phyloP scores from a whole-genome alignment of 495 filamentous ascomycete genomes.

The Clavariopsis aquatica region DNA sequence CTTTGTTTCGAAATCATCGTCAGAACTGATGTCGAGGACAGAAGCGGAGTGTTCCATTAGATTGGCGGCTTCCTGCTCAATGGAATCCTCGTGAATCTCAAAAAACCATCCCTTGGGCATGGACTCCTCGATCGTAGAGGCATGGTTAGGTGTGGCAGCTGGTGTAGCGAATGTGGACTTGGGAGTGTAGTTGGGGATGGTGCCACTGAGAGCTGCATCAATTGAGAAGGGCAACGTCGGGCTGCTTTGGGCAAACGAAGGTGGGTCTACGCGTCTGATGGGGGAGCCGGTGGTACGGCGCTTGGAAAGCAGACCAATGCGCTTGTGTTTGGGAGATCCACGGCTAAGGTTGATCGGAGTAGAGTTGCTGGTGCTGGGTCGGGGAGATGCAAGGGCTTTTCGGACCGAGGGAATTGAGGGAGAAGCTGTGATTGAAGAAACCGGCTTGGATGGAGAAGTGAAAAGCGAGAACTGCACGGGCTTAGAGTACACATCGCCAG shows the following conservation, averaged over 20 bases:
- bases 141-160: conserved; percentile 17
- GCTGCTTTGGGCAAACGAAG: conserved; percentile 41
- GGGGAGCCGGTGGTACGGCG: conserved; percentile 57
- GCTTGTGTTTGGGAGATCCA: conserved; percentile 62
- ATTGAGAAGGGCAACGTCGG: conserved; percentile 68
- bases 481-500: conserved; percentile 49
- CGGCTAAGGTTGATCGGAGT: conserved; percentile 57
- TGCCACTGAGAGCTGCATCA: conserved; percentile 72
- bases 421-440: conserved; percentile 10
- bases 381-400: conserved; percentile 45
- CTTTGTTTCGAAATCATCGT: conserved; percentile 44
- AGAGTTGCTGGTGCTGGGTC: conserved; percentile 39
- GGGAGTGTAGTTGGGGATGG: conserved; percentile 58
- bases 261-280: conserved; percentile 63
- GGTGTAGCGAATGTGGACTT: conserved; percentile 37
- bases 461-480: conserved; percentile 39
- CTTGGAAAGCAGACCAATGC: conserved; percentile 62
- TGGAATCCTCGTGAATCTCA: conserved; percentile 90
- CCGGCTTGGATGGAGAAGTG: conserved; percentile 21
- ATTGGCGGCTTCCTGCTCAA: conserved; percentile 84
- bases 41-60: conserved; percentile 86
- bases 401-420: conserved; percentile 39
- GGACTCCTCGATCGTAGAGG: conserved; percentile 41
- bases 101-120: conserved; percentile 78
- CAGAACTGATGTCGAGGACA: conserved; percentile 75